Conservation (phyloP, 139 green algal species). For the Coelastrella sp. region DNA sequence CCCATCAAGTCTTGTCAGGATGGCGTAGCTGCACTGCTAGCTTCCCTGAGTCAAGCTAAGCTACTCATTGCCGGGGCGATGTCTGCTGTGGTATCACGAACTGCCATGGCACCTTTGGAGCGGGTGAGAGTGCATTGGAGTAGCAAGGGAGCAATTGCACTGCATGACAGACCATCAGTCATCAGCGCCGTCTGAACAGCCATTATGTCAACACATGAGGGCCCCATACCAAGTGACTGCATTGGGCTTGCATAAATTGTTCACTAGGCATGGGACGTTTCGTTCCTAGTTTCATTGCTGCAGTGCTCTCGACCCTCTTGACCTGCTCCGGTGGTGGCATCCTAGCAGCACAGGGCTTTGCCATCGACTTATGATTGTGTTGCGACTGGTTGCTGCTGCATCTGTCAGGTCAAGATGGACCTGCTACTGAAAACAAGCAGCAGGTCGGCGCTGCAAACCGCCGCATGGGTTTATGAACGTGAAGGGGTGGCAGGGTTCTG, state of each 20-base stretch:
- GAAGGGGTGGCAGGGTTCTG: slow-evolving; percentile 73
- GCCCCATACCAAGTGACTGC: too few relatives aligned
- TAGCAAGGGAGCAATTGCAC: background rate
- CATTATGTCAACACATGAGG: too few relatives aligned
- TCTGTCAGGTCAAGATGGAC: slow-evolving; percentile 71
- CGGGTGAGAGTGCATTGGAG: slow-evolving; percentile 16
- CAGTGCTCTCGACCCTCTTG: background rate
- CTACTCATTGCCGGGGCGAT: slow-evolving; percentile 65
- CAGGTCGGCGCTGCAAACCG: slow-evolving; percentile 22
- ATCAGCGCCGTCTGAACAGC: too few relatives aligned
- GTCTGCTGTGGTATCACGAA: slow-evolving; percentile 72
- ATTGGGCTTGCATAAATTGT: too few relatives aligned
- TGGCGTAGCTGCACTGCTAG: background rate
- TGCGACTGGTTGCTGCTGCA: background rate
- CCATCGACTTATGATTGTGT: background rate
- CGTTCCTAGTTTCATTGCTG: background rate
- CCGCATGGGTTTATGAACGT: slow-evolving; percentile 45
- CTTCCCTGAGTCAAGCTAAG: slow-evolving; percentile 15
- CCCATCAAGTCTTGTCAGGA: background rate
- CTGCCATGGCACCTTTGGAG: slow-evolving; percentile 69
- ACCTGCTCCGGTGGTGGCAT: background rate
- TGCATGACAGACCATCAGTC: too few relatives aligned
- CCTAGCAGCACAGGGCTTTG: background rate
- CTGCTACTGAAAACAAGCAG: slow-evolving; percentile 63
- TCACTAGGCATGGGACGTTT: too few relatives aligned